These are phyloP conservation scores for Tulasnella sp. DNA, from an alignment of 768 basidiomycete genomes.

Conservation along the genomic window DNA sequence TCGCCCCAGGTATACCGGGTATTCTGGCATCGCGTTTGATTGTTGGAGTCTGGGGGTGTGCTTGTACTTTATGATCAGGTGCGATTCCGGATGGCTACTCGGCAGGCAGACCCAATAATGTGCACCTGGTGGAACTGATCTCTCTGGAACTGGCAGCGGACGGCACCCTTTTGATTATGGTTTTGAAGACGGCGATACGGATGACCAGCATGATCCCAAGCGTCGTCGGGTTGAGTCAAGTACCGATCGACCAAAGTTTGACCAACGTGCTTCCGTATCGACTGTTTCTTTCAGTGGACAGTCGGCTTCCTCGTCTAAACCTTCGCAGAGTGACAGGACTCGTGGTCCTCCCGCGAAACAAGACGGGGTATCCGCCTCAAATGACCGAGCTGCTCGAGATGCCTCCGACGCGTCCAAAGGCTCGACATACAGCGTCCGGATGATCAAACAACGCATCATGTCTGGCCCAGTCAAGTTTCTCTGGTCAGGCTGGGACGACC, in stretches of 20 bases:
- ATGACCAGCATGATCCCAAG: too few species aligned
- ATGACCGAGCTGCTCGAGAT: too few species aligned
- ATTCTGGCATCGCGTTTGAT: slow-evolving; percentile 31
- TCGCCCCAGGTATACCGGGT: background rate
- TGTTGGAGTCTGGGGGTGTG: slow-evolving; percentile 82
- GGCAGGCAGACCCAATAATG: background rate
- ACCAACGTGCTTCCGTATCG: background rate
- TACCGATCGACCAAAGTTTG: background rate
- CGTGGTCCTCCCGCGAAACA: background rate
- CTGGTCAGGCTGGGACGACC: slow-evolving; percentile 39
- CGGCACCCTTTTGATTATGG: slow-evolving; percentile 67
- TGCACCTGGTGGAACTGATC: background rate
- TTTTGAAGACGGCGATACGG: background rate
- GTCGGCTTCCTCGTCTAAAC: background rate
- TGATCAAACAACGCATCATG: slow-evolving; percentile 59
- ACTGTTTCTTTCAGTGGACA: background rate
- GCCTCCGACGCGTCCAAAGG: slow-evolving; percentile 30
- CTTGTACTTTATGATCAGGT: slow-evolving; percentile 76
- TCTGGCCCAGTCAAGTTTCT: slow-evolving; percentile 47
- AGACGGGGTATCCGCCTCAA: background rate
- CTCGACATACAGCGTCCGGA: slow-evolving; percentile 40
- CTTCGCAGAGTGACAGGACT: too few species aligned
- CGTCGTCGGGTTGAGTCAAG: too few species aligned
- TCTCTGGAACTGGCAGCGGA: slow-evolving; percentile 35
- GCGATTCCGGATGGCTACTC: slow-evolving; percentile 23